A percentile compares a stretch with the other conserved stretches of the same genome.
Evolutionary conservation across 1,284 basidiomycete genomes (phyloP).

Genomic region (Clitocybe nebularis): DNA sequence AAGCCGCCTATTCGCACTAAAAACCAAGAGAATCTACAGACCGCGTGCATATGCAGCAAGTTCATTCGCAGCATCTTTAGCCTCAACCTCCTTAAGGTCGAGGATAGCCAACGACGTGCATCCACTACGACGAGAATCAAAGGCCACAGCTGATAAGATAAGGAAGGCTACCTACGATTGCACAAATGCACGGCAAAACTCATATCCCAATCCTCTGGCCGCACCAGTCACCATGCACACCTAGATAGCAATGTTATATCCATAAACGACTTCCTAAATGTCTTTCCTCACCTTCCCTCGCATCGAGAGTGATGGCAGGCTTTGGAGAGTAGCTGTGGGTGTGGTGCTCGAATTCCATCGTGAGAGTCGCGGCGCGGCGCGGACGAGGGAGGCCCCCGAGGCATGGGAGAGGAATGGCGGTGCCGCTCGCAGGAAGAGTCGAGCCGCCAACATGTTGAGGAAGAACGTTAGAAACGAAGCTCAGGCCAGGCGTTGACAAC

Average conservation of each 20-base stretch:
- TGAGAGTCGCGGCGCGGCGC: neutral
- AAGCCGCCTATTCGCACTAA: no score
- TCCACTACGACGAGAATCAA: constrained; percentile 45
- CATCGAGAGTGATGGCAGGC: constrained; percentile 64
- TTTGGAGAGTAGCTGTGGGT: constrained; percentile 27
- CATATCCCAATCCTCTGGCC: constrained; percentile 84
- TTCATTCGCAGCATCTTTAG: constrained; percentile 70
- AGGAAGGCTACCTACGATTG: constrained; percentile 60
- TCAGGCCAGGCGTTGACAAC: no score
- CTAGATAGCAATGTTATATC: constrained; percentile 34
- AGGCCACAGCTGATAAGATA: neutral
- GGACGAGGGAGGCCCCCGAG: no score
- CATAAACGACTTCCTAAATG: neutral
- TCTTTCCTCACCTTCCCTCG: constrained; percentile 52
- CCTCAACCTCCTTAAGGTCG: constrained; percentile 78
- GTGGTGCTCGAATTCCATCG: constrained; percentile 19
- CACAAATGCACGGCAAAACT: constrained; percentile 87
- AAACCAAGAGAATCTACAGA: constrained; percentile 23
- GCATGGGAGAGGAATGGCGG: no score
- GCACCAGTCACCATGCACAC: constrained; percentile 95
- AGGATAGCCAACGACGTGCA: constrained; percentile 81
- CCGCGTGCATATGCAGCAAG: constrained; percentile 55
- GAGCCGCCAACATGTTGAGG: no score
- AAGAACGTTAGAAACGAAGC: no score
- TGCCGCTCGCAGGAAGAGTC: no score